Evolutionary conservation across 495 filamentous ascomycete genomes (phyloP).

Genomic region (Penicillium turbatum): DNA sequence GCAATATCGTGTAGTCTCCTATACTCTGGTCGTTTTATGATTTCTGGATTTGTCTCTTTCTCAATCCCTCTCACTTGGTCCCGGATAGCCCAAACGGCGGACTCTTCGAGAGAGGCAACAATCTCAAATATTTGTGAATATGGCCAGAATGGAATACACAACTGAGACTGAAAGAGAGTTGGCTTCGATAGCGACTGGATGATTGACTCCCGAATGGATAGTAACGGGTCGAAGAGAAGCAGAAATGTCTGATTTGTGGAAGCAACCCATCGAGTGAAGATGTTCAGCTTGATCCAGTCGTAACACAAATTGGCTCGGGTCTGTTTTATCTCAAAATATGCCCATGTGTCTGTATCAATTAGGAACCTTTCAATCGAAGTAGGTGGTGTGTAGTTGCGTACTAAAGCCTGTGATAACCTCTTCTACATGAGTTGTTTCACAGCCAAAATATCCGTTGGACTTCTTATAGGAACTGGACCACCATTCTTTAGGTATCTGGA

Average conservation of each 20-base stretch:
- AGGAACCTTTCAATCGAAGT: not conserved
- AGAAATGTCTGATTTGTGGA: constrained; percentile 23
- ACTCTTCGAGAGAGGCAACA: constrained; percentile 17
- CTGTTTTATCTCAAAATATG: constrained; percentile 13
- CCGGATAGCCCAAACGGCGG: constrained; percentile 26
- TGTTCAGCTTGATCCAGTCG: constrained; percentile 10
- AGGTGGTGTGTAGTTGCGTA: not conserved
- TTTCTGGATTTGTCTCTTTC: not conserved
- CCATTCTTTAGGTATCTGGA: constrained; percentile 6
- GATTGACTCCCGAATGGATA: not conserved
- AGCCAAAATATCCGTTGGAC: constrained; percentile 18
- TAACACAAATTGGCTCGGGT: not conserved
- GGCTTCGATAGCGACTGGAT: not conserved
- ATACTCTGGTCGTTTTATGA: constrained; percentile 29
- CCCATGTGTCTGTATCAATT: constrained; percentile 13
- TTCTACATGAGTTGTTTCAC: constrained; percentile 7
- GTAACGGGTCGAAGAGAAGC: constrained; percentile 30
- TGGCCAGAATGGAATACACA: constrained; percentile 20
- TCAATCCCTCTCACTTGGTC: constrained; percentile 23
- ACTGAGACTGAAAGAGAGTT: not conserved
- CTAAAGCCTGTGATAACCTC: constrained; percentile 6
- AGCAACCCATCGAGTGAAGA: constrained; percentile 9
- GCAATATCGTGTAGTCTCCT: constrained; percentile 42
- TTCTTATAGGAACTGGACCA: constrained; percentile 1
- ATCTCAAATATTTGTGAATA: constrained; percentile 18